A percentile compares a stretch with the other conserved stretches of the same genome.
Conservation (phyloP, 2,329 filamentous ascomycete genomes). For the Aspergillus unguis region DNA sequence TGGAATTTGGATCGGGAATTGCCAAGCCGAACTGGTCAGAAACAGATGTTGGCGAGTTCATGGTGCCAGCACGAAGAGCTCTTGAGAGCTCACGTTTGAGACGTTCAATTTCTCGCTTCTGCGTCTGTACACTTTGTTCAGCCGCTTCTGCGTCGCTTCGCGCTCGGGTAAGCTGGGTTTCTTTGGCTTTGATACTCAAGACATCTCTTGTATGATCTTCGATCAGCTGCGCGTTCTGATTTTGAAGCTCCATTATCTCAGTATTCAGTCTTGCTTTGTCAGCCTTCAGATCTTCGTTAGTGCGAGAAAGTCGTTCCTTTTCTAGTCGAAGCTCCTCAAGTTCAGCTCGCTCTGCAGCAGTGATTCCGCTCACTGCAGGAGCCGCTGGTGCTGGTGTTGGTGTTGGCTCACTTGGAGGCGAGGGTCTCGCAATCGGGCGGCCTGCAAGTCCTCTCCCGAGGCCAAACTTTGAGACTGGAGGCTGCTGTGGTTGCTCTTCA, state of each 20-base stretch:
- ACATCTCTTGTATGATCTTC: constrained; percentile 96
- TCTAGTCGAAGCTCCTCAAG: constrained; percentile 81
- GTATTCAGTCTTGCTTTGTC: constrained; percentile 79
- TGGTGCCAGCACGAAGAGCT: constrained; percentile 39
- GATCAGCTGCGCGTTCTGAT: constrained; percentile 93
- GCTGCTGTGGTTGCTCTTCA: constrained; percentile 43
- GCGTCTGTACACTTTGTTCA: constrained; percentile 78
- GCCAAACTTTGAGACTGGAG: constrained; percentile 54
- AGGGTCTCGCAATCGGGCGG: constrained; percentile 76
- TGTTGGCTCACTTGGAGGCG: constrained; percentile 40
- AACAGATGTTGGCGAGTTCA: constrained; percentile 35
- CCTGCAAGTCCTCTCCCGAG: constrained; percentile 76
- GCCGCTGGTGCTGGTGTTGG: constrained; percentile 54
- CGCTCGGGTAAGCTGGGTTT: constrained; percentile 91
- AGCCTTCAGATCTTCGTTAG: constrained; percentile 75
- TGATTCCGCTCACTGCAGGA: constrained; percentile 62
- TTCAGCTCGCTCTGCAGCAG: constrained; percentile 82
- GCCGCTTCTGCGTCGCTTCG: constrained; percentile 85
- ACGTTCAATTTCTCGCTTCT: constrained; percentile 84
- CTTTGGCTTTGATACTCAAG: constrained; percentile 94
- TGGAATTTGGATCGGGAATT: constrained; percentile 49
- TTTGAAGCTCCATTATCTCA: constrained; percentile 90
- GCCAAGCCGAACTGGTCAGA: constrained; percentile 53
- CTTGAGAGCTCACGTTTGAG: constrained; percentile 78
- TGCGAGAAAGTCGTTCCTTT: constrained; percentile 71